These are phyloP conservation scores for Coemansia sp. DNA, from an alignment of 192 early-diverging fungal genomes.

Conservation along the genomic window DNA sequence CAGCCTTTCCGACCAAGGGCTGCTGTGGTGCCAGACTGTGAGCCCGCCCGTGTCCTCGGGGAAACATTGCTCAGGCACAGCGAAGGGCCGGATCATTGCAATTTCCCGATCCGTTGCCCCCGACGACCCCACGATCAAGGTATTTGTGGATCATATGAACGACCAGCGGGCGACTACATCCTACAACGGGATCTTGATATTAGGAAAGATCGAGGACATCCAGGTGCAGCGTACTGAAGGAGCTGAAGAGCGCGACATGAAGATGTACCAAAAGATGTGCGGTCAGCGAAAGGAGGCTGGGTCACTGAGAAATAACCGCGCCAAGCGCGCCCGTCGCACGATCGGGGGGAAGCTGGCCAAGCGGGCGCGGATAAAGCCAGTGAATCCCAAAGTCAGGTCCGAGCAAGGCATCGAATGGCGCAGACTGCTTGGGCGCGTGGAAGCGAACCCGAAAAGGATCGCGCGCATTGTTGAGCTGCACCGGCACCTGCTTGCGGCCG, in stretches of 20 bases:
- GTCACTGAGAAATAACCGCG: too few relatives aligned
- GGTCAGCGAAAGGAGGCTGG: too few relatives aligned
- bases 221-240: slow-evolving; percentile 9
- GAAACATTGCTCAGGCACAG: too few relatives aligned
- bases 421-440: neutral
- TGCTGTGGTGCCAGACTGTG: neutral
- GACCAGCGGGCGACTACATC: slow-evolving; percentile 13
- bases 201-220: neutral
- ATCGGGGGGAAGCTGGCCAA: too few relatives aligned
- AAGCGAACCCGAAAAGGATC: slow-evolving; percentile 1
- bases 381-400: neutral
- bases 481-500: slow-evolving; percentile 6
- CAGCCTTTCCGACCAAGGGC: slow-evolving; percentile 1
- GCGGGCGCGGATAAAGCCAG: slow-evolving; percentile 11
- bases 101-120: slow-evolving; percentile 18
- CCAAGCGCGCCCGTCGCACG: too few relatives aligned
- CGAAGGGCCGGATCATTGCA: neutral
- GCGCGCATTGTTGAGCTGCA: slow-evolving; percentile 22
- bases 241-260: neutral
- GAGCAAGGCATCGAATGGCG: too few relatives aligned
- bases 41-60: too few relatives aligned
- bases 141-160: slow-evolving; percentile 14
- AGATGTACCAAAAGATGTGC: too few relatives aligned
- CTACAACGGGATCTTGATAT: too few relatives aligned
- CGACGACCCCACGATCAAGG: slow-evolving; percentile 8